Conservation (phyloP, 345 rosid genomes). For the Melaleuca alternifolia region DNA sequence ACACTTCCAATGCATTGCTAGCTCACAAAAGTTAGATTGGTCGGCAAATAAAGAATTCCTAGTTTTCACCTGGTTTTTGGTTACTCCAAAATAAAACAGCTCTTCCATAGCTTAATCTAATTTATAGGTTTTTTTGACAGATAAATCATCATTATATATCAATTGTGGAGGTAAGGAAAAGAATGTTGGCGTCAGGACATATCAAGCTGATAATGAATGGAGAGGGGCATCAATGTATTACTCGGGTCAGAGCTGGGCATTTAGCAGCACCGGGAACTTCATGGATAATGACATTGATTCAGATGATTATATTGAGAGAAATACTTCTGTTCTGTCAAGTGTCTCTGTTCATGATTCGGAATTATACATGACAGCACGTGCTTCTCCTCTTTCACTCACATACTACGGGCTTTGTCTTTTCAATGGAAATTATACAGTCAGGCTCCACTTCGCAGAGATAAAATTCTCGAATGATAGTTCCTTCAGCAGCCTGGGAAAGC, state of each 20-base stretch:
- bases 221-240: slow-evolving; percentile 70
- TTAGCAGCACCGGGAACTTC: slow-evolving; percentile 89
- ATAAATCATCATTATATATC: slow-evolving; percentile 39
- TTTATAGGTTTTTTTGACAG: slow-evolving; percentile 14
- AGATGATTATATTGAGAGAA: slow-evolving; percentile 38
- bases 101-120: not conserved
- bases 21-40: not conserved
- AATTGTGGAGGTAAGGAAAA: slow-evolving; percentile 73
- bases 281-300: slow-evolving; percentile 60
- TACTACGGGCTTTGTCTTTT: slow-evolving; percentile 77
- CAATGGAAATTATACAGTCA: slow-evolving; percentile 67
- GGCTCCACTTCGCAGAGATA: slow-evolving; percentile 86
- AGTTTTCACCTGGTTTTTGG: not conserved
- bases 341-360: slow-evolving; percentile 16
- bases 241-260: slow-evolving; percentile 47
- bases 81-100: not conserved
- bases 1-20: not conserved
- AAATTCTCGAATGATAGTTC: slow-evolving; percentile 41
- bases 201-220: slow-evolving; percentile 44
- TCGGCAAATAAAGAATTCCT: not conserved
- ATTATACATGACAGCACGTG: slow-evolving; percentile 59
- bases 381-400: slow-evolving; percentile 68
- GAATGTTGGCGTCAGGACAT: slow-evolving; percentile 15
- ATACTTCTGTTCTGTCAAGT: slow-evolving; percentile 43
- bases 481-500: slow-evolving; percentile 51